A percentile compares a stretch with the other conserved stretches of the same genome.
Evolutionary conservation across 352 stramenopile genomes (phyloP).

Genomic region (Globisporangium orthogonon): DNA sequence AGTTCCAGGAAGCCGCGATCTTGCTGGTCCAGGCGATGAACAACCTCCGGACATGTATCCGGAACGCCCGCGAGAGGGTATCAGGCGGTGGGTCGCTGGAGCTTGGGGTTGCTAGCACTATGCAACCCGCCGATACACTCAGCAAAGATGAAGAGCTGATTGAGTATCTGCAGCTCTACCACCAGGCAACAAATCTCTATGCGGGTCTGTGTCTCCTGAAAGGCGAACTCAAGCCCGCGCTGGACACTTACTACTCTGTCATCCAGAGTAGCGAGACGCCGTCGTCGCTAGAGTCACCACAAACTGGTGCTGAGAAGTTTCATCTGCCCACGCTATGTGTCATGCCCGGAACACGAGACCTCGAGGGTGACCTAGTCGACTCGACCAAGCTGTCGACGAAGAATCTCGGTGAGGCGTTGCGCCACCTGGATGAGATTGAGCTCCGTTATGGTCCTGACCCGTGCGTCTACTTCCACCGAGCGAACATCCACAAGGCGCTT

Average conservation of each 20-base stretch:
- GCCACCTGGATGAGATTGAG: constrained; percentile 50
- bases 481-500: constrained; percentile 38
- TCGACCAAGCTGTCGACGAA: constrained; percentile 38
- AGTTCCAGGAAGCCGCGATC: constrained; percentile 31
- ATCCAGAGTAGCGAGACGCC: constrained; percentile 8
- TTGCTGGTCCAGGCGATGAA: constrained; percentile 36
- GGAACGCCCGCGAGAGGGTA: background rate
- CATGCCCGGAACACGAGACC: constrained; percentile 29
- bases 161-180: constrained; percentile 25
- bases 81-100: background rate
- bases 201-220: constrained; percentile 42
- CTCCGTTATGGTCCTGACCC: constrained; percentile 46
- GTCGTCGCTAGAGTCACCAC: constrained; percentile 2
- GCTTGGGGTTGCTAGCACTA: background rate
- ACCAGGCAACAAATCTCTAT: constrained; percentile 37
- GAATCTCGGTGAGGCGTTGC: constrained; percentile 33
- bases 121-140: background rate
- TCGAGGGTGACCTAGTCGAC: constrained; percentile 32
- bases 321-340: constrained; percentile 39
- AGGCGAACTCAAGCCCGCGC: constrained; percentile 35
- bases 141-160: constrained; percentile 2
- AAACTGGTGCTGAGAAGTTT: constrained; percentile 7
- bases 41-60: constrained; percentile 22
- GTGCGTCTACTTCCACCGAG: constrained; percentile 56
- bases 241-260: constrained; percentile 41